Percentiles rank a stretch among this genome's conserved stretches.
Conservation (phyloP, 345 rosid species). For the Triadica sebifera region DNA sequence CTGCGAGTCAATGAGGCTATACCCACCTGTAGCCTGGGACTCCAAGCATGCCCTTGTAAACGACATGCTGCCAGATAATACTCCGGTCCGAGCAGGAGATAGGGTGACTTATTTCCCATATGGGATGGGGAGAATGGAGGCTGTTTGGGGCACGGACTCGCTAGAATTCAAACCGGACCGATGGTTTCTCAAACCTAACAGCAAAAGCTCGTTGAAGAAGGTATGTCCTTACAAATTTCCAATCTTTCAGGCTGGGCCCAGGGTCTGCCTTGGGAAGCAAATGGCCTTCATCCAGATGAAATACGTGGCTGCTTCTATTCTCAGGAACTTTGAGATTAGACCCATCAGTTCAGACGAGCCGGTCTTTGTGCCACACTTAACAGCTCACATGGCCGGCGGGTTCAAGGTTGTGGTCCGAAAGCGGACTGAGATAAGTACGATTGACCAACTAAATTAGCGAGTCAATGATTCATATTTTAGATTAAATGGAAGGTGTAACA, state of each 20-base stretch:
- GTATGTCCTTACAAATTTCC: slow-evolving; percentile 45
- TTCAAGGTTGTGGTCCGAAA: slow-evolving; percentile 26
- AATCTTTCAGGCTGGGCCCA: slow-evolving; percentile 47
- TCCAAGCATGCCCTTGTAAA: slow-evolving; percentile 31
- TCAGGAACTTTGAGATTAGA: slow-evolving; percentile 22
- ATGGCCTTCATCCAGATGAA: slow-evolving; percentile 52
- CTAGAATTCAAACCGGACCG: slow-evolving; percentile 58
- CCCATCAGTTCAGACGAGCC: slow-evolving; percentile 29
- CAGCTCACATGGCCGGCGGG: slow-evolving; percentile 54
- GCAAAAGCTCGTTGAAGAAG: slow-evolving; percentile 35
- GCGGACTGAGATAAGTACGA: slow-evolving; percentile 13
- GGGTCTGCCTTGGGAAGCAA: slow-evolving; percentile 49
- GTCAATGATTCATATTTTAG: slow-evolving; percentile 7
- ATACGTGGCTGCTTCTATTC: slow-evolving; percentile 42
- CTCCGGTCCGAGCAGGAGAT: slow-evolving; percentile 60
- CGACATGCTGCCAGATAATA: slow-evolving; percentile 69
- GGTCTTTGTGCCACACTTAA: slow-evolving; percentile 42
- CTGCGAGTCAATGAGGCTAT: slow-evolving; percentile 34
- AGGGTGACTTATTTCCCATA: slow-evolving; percentile 84
- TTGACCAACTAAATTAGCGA: neutral
- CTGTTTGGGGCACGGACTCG: slow-evolving; percentile 69
- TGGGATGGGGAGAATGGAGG: slow-evolving; percentile 90
- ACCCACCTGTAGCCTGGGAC: slow-evolving; percentile 37
- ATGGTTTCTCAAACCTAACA: slow-evolving; percentile 42
- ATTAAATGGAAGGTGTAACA: slow-evolving; percentile 11